Conservation (phyloP, 495 filamentous ascomycete genomes). For the Corynascus novoguineensis region DNA sequence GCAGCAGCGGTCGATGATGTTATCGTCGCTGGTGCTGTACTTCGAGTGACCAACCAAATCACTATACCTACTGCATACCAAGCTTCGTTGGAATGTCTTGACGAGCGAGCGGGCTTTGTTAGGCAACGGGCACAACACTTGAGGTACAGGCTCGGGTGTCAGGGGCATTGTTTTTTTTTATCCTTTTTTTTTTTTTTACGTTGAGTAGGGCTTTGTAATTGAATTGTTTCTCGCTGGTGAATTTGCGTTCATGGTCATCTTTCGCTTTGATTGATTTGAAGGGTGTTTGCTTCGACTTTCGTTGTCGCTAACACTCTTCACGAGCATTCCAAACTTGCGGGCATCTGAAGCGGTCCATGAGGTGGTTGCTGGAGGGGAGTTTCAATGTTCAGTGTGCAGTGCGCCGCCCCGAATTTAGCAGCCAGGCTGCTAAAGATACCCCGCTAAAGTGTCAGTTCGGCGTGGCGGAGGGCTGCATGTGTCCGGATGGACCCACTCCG, state of each 20-base stretch:
- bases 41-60: too few species aligned
- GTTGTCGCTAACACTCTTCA: too few species aligned
- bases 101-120: neutral
- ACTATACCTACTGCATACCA: too few species aligned
- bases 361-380: neutral
- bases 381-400: neutral
- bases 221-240: neutral
- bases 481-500: neutral
- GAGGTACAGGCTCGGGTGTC: neutral
- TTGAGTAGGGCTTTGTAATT: slow-evolving; percentile 4
- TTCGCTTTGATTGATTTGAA: too few species aligned
- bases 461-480: neutral
- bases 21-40: too few species aligned
- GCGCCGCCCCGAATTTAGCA: neutral
- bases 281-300: too few species aligned
- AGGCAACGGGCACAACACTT: neutral
- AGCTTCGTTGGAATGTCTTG: neutral
- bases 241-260: too few species aligned
- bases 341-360: too few species aligned
- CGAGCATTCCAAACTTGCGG: too few species aligned
- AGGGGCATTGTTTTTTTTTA: neutral
- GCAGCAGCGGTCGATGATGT: too few species aligned
- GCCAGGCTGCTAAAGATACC: neutral
- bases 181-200: too few species aligned
- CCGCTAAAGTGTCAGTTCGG: neutral